Evolutionary conservation across 306 rosid species (phyloP).

Genomic region (Castanea crenata): DNA sequence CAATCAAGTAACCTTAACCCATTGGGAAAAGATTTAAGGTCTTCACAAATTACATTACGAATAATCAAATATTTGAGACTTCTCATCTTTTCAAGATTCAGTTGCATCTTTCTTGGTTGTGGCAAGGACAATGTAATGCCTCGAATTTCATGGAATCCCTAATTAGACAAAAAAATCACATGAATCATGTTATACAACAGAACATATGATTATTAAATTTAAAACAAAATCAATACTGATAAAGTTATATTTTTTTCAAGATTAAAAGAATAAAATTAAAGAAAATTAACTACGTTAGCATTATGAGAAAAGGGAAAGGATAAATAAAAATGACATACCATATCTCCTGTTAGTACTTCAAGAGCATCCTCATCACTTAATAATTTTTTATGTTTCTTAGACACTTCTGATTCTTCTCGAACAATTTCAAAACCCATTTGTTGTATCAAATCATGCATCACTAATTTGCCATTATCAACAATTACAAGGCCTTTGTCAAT

Average conservation of each 20-base stretch:
- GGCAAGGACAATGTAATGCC: slow-evolving; percentile 24
- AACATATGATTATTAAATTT: no score
- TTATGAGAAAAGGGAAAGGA: neutral
- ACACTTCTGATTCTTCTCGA: slow-evolving; percentile 19
- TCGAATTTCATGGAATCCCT: slow-evolving; percentile 1
- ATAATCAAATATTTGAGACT: slow-evolving; percentile 26
- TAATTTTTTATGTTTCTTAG: slow-evolving; percentile 26
- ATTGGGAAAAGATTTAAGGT: slow-evolving; percentile 26
- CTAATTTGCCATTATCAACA: neutral
- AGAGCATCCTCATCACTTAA: slow-evolving; percentile 35
- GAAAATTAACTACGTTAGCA: neutral
- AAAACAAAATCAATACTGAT: no score
- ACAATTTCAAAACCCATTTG: slow-evolving; percentile 37
- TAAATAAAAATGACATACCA: neutral
- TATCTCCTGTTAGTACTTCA: slow-evolving; percentile 8
- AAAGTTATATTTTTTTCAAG: no score
- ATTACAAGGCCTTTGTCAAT: slow-evolving; percentile 22
- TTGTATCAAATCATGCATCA: slow-evolving; percentile 43
- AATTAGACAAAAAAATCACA: no score
- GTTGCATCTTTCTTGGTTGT: slow-evolving; percentile 1
- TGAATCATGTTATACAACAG: no score
- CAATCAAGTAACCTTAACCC: slow-evolving; percentile 40
- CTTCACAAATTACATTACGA: slow-evolving; percentile 23
- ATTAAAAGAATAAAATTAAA: no score
- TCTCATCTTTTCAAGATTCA: slow-evolving; percentile 18